These are phyloP conservation scores for Tephrocybe rancida DNA, from an alignment of 768 basidiomycete genomes.

Conservation along the genomic window DNA sequence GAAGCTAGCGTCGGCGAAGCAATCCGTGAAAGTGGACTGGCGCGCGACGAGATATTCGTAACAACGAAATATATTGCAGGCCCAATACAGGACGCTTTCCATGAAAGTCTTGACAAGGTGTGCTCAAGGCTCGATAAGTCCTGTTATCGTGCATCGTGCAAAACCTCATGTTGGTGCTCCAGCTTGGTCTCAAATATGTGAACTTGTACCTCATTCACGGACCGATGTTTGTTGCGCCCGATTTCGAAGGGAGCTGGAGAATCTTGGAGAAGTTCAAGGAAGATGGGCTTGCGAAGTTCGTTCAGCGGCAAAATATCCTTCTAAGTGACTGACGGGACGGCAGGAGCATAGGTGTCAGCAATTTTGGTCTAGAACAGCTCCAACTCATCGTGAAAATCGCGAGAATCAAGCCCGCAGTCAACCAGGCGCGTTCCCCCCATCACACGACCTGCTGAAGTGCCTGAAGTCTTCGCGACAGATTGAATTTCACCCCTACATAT, in stretches of 20 bases:
- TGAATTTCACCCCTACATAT: conserved; percentile 59
- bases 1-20: conserved; percentile 41
- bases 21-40: conserved; percentile 47
- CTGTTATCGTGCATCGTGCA: background rate
- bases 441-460: too few species aligned
- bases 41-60: conserved; percentile 47
- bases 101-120: conserved; percentile 54
- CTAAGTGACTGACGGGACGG: background rate
- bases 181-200: conserved; percentile 64
- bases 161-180: conserved; percentile 5
- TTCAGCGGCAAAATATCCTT: background rate
- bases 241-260: conserved; percentile 49
- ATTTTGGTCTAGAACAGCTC: conserved; percentile 59
- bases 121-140: conserved; percentile 11
- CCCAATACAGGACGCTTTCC: conserved; percentile 40
- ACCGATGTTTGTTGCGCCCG: conserved; percentile 33
- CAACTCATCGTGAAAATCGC: conserved; percentile 52
- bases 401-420: conserved; percentile 63
- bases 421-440: conserved; percentile 68
- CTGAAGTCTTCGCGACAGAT: too few species aligned
- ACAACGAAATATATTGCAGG: conserved; percentile 56
- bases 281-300: conserved; percentile 43
- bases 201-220: conserved; percentile 74
- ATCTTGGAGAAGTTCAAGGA: conserved; percentile 57
- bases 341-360: conserved; percentile 56